These are phyloP conservation scores for Aureobasidium lini DNA, from an alignment of 2,329 filamentous ascomycete genomes.

Conservation along the genomic window DNA sequence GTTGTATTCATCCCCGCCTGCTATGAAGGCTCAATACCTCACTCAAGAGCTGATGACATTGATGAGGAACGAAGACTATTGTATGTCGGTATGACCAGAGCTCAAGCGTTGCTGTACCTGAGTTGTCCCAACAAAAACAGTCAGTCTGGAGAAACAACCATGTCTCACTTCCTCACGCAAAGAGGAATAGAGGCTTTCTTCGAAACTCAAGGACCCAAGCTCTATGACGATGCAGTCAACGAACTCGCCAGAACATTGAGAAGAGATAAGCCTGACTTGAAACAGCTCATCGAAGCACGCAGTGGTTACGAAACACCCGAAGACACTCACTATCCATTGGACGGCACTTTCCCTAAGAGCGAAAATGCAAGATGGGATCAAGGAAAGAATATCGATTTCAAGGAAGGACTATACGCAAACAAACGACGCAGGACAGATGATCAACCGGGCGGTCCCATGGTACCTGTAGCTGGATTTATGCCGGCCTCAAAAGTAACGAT, in stretches of 20 bases:
- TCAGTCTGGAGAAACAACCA: constrained; percentile 51
- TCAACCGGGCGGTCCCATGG: background rate
- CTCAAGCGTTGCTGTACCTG: constrained; percentile 76
- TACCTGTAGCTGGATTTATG: constrained; percentile 15
- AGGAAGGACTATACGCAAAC: background rate
- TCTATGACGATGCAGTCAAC: constrained; percentile 55
- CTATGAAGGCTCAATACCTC: constrained; percentile 85
- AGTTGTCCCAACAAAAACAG: constrained; percentile 68
- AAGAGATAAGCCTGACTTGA: constrained; percentile 51
- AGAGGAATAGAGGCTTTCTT: constrained; percentile 46
- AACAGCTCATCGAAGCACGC: constrained; percentile 45
- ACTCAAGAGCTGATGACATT: constrained; percentile 73
- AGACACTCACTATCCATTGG: constrained; percentile 61
- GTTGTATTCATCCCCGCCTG: constrained; percentile 87
- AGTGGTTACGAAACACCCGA: constrained; percentile 48
- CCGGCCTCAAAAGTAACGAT: constrained; percentile 20
- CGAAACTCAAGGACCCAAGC: constrained; percentile 59
- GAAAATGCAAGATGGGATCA: constrained; percentile 32
- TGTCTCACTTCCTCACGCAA: constrained; percentile 66
- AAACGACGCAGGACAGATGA: background rate
- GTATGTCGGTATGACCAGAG: constrained; percentile 95
- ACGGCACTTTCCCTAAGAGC: constrained; percentile 45
- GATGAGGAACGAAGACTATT: constrained; percentile 83
- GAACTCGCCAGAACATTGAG: constrained; percentile 65
- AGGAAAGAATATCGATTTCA: constrained; percentile 10